Percentiles rank a stretch among this genome's conserved stretches.
Evolutionary conservation across 805 yeast genomes (phyloP).

Genomic region (Kregervanrija delftensis): DNA sequence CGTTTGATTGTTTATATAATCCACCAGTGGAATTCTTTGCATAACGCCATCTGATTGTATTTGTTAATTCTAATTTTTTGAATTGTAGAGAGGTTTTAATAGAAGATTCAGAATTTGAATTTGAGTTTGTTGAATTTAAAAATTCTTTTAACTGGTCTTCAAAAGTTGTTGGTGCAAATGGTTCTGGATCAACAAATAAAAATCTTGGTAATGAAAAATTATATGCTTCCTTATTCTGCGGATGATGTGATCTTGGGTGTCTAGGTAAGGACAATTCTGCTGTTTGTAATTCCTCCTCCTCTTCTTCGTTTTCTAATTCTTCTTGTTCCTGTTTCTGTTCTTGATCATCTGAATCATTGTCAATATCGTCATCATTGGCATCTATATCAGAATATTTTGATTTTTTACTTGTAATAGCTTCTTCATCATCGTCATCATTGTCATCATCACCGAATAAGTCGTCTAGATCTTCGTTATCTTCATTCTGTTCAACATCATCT

Average conservation of each 20-base stretch:
- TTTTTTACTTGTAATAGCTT: neutral
- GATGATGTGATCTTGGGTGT: conserved; percentile 40
- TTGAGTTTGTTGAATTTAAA: conserved; percentile 24
- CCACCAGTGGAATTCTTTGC: conserved; percentile 65
- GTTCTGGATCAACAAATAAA: conserved; percentile 73
- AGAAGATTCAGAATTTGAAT: conserved; percentile 32
- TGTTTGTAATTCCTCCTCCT: conserved; percentile 21
- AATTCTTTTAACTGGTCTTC: conserved; percentile 46
- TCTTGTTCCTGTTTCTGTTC: conserved; percentile 29
- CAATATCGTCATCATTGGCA: conserved; percentile 29
- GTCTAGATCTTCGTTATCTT: conserved; percentile 8
- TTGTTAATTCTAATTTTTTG: conserved; percentile 30
- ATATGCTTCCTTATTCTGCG: conserved; percentile 26
- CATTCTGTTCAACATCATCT: conserved; percentile 4
- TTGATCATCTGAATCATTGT: conserved; percentile 28
- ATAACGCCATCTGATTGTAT: conserved; percentile 92
- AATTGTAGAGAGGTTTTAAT: conserved; percentile 42
- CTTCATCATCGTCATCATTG: conserved; percentile 1
- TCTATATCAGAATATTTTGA: conserved; percentile 3
- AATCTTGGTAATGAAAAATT: conserved; percentile 74
- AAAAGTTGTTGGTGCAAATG: conserved; percentile 63
- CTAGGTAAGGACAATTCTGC: conserved; percentile 41
- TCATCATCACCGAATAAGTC: conserved; percentile 8
- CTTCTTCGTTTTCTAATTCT: conserved; percentile 29
- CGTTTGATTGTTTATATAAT: conserved; percentile 78